Conservation (phyloP, 257 asterid genomes). For the Oldenlandia corymbosa region DNA sequence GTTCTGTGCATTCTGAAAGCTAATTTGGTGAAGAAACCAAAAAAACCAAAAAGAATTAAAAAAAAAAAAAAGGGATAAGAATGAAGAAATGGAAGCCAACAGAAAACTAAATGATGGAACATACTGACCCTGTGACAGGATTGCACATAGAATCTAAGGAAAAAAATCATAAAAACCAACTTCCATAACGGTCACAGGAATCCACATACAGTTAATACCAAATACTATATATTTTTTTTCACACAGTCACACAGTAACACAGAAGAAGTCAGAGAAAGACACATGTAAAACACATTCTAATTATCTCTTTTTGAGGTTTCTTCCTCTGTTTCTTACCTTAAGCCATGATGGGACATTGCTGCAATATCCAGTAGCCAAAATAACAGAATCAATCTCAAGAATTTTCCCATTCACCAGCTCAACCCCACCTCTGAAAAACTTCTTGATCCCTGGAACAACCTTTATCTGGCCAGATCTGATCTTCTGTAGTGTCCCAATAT, state of each 20-base stretch:
- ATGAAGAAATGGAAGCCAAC: constrained; percentile 15
- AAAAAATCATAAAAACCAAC: constrained; percentile 55
- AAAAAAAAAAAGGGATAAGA: no score
- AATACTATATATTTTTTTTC: not conserved
- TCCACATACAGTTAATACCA: constrained; percentile 10
- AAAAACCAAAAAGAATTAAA: not conserved
- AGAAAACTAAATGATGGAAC: constrained; percentile 20
- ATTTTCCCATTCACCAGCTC: constrained; percentile 58
- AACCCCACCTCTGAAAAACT: constrained; percentile 46
- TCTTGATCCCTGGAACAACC: constrained; percentile 74
- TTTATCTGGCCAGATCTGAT: constrained; percentile 74
- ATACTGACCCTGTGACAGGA: constrained; percentile 27
- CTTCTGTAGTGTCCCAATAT: constrained; percentile 64
- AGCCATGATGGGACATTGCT: constrained; percentile 97
- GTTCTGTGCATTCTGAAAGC: constrained; percentile 23
- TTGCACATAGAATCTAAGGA: constrained; percentile 48
- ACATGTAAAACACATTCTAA: not conserved
- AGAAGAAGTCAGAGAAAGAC: no score
- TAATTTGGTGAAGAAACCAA: not conserved
- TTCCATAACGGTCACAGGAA: constrained; percentile 66
- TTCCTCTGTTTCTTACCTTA: constrained; percentile 59
- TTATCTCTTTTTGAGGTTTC: no score
- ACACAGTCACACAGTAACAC: not conserved
- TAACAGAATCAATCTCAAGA: constrained; percentile 58
- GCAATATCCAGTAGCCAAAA: constrained; percentile 82